phyloP scores from a whole-genome alignment of 2,329 filamentous ascomycete genomes.

The Chrysosporium queenslandicum region DNA sequence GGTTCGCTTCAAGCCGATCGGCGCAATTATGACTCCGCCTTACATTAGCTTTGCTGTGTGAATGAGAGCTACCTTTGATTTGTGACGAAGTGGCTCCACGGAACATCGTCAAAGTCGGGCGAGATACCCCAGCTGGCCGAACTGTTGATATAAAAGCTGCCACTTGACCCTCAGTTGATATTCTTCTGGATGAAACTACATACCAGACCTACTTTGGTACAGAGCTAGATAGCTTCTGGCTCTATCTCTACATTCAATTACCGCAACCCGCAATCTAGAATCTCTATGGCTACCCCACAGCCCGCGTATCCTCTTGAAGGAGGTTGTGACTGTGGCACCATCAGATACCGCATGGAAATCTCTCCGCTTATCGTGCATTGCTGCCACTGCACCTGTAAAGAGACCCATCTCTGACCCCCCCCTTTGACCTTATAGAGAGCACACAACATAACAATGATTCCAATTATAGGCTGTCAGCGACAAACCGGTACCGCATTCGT shows the following conservation, averaged over 20 bases:
- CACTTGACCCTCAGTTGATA: no score
- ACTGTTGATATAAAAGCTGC: no score
- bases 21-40: background rate
- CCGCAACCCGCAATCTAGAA: background rate
- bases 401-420: background rate
- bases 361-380: constrained; percentile 36
- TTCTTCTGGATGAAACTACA: no score
- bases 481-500: constrained; percentile 35
- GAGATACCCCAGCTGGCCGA: no score
- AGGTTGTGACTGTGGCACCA: constrained; percentile 23
- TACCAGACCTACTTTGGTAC: no score
- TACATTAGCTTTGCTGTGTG: no score
- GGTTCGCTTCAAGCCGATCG: no score
- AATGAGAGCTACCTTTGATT: no score
- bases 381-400: constrained; percentile 37
- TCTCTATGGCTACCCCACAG: background rate
- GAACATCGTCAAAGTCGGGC: no score
- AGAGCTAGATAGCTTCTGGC: no score
- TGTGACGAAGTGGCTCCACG: no score
- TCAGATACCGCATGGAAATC: constrained; percentile 23
- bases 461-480: constrained; percentile 36
- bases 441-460: no score
- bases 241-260: background rate
- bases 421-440: background rate
- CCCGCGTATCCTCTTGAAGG: constrained; percentile 21